Evolutionary conservation across 2,329 filamentous ascomycete species (phyloP).

Genomic region (Leptographium procerum): DNA sequence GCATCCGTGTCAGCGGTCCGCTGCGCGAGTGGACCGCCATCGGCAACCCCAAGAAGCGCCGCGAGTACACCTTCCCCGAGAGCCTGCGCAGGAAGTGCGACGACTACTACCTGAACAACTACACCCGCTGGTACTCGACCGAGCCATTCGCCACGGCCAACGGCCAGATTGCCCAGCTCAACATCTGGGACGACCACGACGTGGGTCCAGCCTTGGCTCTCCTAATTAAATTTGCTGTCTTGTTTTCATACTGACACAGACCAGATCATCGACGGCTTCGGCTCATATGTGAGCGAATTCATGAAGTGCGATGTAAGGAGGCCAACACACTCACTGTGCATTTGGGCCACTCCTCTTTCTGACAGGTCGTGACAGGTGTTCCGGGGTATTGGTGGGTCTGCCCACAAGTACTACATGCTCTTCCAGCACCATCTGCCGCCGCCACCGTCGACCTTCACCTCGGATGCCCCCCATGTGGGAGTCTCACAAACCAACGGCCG

Average conservation of each 20-base stretch:
- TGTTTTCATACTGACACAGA: constrained; percentile 6
- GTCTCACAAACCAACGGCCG: neutral
- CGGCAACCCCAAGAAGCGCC: constrained; percentile 71
- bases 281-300: constrained; percentile 86
- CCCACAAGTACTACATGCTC: constrained; percentile 96
- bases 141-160: constrained; percentile 80
- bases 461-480: constrained; percentile 44
- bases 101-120: constrained; percentile 83
- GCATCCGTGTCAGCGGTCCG: constrained; percentile 74
- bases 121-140: constrained; percentile 60
- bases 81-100: constrained; percentile 76
- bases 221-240: constrained; percentile 6
- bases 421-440: constrained; percentile 93
- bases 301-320: constrained; percentile 55
- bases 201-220: constrained; percentile 32
- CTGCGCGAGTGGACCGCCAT: constrained; percentile 74
- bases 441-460: constrained; percentile 75
- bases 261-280: constrained; percentile 82
- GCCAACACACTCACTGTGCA: neutral
- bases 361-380: constrained; percentile 53
- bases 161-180: constrained; percentile 87
- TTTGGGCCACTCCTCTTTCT: neutral
- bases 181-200: constrained; percentile 97
- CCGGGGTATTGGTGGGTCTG: constrained; percentile 78
- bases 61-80: constrained; percentile 64